phyloP scores from a whole-genome alignment of 495 filamentous ascomycete genomes.

The Pseudomonodictys pantanalensis region DNA sequence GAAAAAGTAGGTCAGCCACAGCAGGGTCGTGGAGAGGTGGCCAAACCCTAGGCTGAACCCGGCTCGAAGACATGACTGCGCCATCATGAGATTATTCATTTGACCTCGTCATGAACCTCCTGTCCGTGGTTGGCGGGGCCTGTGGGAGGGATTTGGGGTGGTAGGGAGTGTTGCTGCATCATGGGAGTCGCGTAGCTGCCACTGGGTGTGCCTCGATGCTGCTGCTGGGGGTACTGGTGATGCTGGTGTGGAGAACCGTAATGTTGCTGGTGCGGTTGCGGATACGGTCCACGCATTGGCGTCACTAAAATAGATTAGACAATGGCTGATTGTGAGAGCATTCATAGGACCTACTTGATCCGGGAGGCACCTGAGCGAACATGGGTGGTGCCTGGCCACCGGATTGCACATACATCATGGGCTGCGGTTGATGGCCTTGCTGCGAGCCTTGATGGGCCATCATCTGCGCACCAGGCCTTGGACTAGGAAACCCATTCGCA shows the following conservation, averaged over 20 bases:
- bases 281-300: conserved; percentile 32
- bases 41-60: background rate
- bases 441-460: conserved; percentile 66
- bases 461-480: conserved; percentile 70
- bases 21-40: conserved; percentile 10
- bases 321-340: background rate
- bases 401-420: conserved; percentile 32
- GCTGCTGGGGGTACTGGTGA: conserved; percentile 31
- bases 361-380: conserved; percentile 24
- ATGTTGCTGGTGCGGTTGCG: conserved; percentile 33
- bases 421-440: conserved; percentile 41
- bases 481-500: conserved; percentile 78
- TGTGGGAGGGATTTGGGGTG: conserved; percentile 29
- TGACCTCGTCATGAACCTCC: conserved; percentile 31
- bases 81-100: conserved; percentile 21
- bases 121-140: conserved; percentile 29
- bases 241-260: conserved; percentile 37
- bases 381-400: conserved; percentile 24
- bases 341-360: conserved; percentile 27
- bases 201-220: conserved; percentile 35
- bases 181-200: conserved; percentile 32
- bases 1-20: background rate
- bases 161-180: conserved; percentile 35
- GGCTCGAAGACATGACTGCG: background rate
- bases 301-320: conserved; percentile 27